Conservation (phyloP, 2,329 filamentous ascomycete species). For the Penicillium vulpinum region DNA sequence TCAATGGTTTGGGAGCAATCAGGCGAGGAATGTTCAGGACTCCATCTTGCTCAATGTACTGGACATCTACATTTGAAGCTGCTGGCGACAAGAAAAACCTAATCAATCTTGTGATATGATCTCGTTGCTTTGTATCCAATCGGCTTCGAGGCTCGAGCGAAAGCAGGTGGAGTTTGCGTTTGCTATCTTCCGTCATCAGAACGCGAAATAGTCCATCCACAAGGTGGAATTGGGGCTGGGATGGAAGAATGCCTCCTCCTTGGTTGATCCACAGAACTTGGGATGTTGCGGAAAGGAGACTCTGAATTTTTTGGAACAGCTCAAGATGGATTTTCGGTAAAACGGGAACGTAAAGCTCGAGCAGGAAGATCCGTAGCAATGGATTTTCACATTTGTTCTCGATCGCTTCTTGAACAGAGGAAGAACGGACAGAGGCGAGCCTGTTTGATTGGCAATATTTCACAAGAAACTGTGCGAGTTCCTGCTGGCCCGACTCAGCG, state of each 20-base stretch:
- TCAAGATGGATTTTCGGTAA: background rate
- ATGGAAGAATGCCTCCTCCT: background rate
- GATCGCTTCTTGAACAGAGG: background rate
- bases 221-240: background rate
- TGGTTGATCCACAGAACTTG: background rate
- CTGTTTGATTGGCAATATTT: background rate
- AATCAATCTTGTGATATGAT: background rate
- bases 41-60: background rate
- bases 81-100: background rate
- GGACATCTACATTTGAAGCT: background rate
- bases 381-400: background rate
- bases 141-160: background rate
- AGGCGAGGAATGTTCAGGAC: background rate
- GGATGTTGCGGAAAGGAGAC: background rate
- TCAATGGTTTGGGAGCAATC: background rate
- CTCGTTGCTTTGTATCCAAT: background rate
- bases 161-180: background rate
- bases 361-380: background rate
- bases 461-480: background rate
- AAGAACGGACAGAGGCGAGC: background rate
- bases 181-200: background rate
- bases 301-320: background rate
- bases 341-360: background rate
- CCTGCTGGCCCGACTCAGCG: background rate
- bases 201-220: background rate